Base-by-base conservation (phyloP, 345 rosid genomes). In the Arabidopsis thaliana region DNA sequence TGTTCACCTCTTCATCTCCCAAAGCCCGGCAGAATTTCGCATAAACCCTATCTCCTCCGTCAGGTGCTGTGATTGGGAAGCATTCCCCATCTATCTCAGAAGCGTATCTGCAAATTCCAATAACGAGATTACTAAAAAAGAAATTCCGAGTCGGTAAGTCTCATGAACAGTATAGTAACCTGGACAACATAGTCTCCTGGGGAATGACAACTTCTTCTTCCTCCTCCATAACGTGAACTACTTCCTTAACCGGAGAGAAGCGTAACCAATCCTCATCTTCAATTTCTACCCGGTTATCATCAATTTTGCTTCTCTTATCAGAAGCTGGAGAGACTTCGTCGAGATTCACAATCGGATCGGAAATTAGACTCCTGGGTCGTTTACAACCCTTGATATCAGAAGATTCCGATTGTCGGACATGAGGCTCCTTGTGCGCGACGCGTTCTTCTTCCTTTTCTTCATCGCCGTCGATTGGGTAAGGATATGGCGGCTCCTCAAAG, bases 11-110 rank as follows among this genome's bases (percentile, higher is more conserved):
- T 51, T 76, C 82, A 46, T 87, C 90, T 56, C 68, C 71, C 61
- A 80, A 78, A 46, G 75, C 65, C 76, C 89, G 72, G 68, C 82
- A 83, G 37, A 95, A 78, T 84, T 85, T 95, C 8, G 86, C 92
- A 63, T 95, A 95, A 81, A 95, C 92, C 85, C 97, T 87, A 30
- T 90, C 91, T n/a, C 96, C 89, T 14, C 93, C 90, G 59, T 81
- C 82, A 0, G 97, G 96, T 6, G 93, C 93, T 3, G 97, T 95
- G 48, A 95, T 84, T 2, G 97, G 93, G 63, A 95, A 6, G 37
- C 85, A 92, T 59, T 87, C 96, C 4, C 99, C 97, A n/a, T 92
- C 87, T 30, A 95, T 90, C 83, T 84, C 79, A 3, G 91, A 90
- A 44, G 84, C 85, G 42, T 78, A 92, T 66, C 81, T 78, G 14